A percentile compares a stretch with the other conserved stretches of the same genome.
Evolutionary conservation across 2,329 filamentous ascomycete genomes (phyloP).

Genomic region (Cladosporium phlei): DNA sequence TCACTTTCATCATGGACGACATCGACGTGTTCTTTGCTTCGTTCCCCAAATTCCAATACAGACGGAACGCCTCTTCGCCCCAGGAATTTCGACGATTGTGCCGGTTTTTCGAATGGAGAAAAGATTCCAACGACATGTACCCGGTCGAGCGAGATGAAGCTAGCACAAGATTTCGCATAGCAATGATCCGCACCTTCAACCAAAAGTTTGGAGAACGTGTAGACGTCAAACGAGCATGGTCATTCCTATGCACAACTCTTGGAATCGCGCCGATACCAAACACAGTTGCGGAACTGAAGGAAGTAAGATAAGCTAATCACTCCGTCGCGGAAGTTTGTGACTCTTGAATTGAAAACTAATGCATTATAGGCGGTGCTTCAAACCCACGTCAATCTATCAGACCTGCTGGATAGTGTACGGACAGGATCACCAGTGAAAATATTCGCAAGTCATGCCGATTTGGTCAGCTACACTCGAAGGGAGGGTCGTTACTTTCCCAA

Average conservation of each 20-base stretch:
- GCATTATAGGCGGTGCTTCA: conserved; percentile 1
- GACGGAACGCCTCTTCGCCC: background rate
- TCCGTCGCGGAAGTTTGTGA: background rate
- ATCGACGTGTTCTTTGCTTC: background rate
- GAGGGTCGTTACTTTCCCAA: conserved; percentile 10
- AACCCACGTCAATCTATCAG: conserved; percentile 7
- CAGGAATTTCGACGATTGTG: background rate
- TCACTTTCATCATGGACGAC: background rate
- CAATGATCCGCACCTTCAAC: conserved; percentile 10
- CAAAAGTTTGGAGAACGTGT: conserved; percentile 4
- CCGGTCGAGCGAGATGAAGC: background rate
- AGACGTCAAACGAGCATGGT: conserved; percentile 1
- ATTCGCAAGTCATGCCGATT: conserved; percentile 8
- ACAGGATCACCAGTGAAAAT: conserved; percentile 4
- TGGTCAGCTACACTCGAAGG: conserved; percentile 9
- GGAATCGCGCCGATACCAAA: conserved; percentile 6
- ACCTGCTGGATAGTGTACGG: conserved; percentile 9
- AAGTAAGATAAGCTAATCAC: background rate
- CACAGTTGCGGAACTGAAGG: conserved; percentile 3
- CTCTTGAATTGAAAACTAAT: background rate
- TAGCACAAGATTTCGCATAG: background rate
- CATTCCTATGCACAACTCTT: background rate
- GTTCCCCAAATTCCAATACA: background rate
- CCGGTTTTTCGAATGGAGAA: background rate
- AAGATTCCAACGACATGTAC: background rate